phyloP scores from a whole-genome alignment of 208 protist genomes.

The Crithidia acanthocephali region DNA sequence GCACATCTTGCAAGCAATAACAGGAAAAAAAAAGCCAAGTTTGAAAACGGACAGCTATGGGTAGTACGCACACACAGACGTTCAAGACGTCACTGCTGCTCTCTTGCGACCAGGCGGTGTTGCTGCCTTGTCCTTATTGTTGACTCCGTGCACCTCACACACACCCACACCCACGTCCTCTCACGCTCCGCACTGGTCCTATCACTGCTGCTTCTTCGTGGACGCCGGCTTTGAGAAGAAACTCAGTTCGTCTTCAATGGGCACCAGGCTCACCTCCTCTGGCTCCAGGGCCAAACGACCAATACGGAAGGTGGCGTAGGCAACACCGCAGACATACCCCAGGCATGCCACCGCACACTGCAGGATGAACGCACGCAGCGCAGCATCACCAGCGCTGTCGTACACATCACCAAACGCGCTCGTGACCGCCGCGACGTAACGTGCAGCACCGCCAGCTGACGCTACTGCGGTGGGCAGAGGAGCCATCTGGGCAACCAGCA shows the following conservation, averaged over 20 bases:
- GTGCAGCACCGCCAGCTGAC: not conserved
- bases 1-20: too few species aligned
- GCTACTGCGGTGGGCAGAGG: not conserved
- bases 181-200: not conserved
- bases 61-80: too few species aligned
- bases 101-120: too few species aligned
- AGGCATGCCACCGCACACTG: conserved; percentile 22
- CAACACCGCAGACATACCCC: conserved; percentile 20
- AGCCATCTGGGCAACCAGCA: conserved; percentile 11
- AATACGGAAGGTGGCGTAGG: conserved; percentile 39
- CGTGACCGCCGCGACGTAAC: not conserved
- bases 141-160: not conserved
- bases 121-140: too few species aligned
- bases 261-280: conserved; percentile 41
- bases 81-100: too few species aligned
- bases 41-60: too few species aligned
- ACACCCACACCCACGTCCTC: not conserved
- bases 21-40: too few species aligned
- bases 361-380: conserved; percentile 21
- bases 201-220: conserved; percentile 16
- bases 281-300: conserved; percentile 34
- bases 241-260: conserved; percentile 30
- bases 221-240: conserved; percentile 8
- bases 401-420: conserved; percentile 15
- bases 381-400: conserved; percentile 1